Percentiles rank a stretch among this genome's conserved stretches.
Evolutionary conservation across 441 rosid species (phyloP).

Genomic region (Pelargonium myrrhifolium): DNA sequence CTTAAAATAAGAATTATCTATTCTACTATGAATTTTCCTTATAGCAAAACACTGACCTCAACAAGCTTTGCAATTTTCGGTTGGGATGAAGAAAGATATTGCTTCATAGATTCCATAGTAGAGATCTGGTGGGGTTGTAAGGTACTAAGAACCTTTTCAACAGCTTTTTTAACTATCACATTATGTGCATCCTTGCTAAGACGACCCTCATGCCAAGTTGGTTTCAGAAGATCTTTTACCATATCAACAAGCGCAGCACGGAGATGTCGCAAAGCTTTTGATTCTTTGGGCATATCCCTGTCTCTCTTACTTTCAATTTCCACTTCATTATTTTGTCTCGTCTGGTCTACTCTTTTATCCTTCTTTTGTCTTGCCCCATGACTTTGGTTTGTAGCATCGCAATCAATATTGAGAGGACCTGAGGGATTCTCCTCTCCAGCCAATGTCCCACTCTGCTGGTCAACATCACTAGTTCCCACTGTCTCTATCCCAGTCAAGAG

Average conservation of each 20-base stretch:
- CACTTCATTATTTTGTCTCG: conserved; percentile 25
- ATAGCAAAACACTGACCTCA: conserved; percentile 48
- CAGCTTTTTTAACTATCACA: conserved; percentile 61
- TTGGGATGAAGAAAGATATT: conserved; percentile 52
- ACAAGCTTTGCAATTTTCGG: conserved; percentile 69
- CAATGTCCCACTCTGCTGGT: conserved; percentile 31
- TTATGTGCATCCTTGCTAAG: conserved; percentile 79
- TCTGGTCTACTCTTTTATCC: conserved; percentile 28
- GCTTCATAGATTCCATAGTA: conserved; percentile 41
- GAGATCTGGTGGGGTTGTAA: conserved; percentile 51
- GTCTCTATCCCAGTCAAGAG: conserved; percentile 33
- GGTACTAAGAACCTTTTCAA: conserved; percentile 63
- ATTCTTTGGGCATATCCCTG: conserved; percentile 32
- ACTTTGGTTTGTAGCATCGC: conserved; percentile 30
- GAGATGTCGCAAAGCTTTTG: conserved; percentile 51
- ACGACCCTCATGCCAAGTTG: conserved; percentile 74
- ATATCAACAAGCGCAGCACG: conserved; percentile 55
- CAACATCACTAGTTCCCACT: conserved; percentile 44
- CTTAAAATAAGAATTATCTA: conserved; percentile 7
- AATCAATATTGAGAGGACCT: conserved; percentile 28
- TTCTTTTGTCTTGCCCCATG: conserved; percentile 34
- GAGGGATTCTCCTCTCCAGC: conserved; percentile 49
- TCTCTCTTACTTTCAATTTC: conserved; percentile 42
- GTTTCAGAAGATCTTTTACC: conserved; percentile 66
- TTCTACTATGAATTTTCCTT: conserved; percentile 3